Percentiles rank a stretch among this genome's conserved stretches.
phyloP scores from a whole-genome alignment of 2,329 filamentous ascomycete genomes.

The Dryadomyces quercivorus region DNA sequence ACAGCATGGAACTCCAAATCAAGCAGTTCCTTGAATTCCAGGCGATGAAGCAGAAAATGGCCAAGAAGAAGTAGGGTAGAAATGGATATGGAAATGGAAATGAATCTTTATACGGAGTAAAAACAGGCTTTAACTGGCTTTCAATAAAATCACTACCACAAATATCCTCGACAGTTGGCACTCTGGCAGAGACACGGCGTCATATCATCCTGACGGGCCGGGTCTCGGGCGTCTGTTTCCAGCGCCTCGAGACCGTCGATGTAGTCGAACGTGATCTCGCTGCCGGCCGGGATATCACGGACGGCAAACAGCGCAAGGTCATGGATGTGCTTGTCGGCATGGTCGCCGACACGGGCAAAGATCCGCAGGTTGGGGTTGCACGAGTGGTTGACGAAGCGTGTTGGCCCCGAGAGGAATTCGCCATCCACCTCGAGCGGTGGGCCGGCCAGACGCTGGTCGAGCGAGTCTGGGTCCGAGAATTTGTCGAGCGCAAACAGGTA shows the following conservation, averaged over 20 bases:
- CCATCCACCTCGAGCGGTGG: conserved; percentile 53
- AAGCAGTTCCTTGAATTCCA: no score
- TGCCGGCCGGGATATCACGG: conserved; percentile 47
- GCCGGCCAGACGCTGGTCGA: conserved; percentile 42
- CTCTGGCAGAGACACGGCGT: conserved; percentile 50
- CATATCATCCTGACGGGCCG: conserved; percentile 38
- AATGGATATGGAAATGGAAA: no score
- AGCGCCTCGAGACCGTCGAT: conserved; percentile 48
- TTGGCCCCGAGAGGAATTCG: conserved; percentile 65
- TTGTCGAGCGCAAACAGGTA: conserved; percentile 79
- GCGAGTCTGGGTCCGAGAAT: conserved; percentile 47
- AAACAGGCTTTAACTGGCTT: background rate
- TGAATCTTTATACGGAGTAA: background rate
- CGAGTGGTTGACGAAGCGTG: conserved; percentile 73
- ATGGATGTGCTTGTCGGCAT: conserved; percentile 61
- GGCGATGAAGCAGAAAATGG: no score
- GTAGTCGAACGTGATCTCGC: conserved; percentile 74
- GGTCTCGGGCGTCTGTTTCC: conserved; percentile 35
- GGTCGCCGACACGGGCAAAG: conserved; percentile 68
- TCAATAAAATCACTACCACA: conserved; percentile 40
- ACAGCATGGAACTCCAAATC: no score
- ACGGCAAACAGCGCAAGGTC: conserved; percentile 67
- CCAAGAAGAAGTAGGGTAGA: no score
- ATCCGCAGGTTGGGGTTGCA: conserved; percentile 70
- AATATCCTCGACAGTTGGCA: conserved; percentile 51